Conservation (phyloP, 305 asterid species). For the Andrographis paniculata region DNA sequence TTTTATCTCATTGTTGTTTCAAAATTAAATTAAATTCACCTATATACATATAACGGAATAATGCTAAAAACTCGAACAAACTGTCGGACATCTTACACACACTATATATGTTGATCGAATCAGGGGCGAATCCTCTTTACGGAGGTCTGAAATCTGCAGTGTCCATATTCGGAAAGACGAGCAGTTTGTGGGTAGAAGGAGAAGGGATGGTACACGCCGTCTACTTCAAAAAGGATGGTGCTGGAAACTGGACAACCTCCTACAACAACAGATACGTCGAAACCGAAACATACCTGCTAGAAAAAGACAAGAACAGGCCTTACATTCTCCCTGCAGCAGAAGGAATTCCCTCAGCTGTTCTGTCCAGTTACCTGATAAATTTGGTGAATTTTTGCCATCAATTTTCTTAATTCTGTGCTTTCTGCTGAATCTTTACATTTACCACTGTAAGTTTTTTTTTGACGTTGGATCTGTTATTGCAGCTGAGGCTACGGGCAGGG, state of each 20-base stretch:
- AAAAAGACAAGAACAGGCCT: constrained; percentile 21
- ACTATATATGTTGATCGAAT: background rate
- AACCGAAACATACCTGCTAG: constrained; percentile 18
- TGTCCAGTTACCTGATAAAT: constrained; percentile 19
- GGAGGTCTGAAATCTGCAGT: constrained; percentile 22
- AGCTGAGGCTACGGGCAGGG: constrained; percentile 38
- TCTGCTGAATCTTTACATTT: background rate
- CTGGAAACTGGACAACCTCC: constrained; percentile 14
- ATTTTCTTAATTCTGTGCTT: too few species aligned
- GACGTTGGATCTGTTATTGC: constrained; percentile 12
- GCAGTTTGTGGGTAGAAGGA: constrained; percentile 30
- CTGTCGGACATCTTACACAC: too few species aligned
- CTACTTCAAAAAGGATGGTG: constrained; percentile 15
- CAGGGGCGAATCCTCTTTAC: constrained; percentile 28
- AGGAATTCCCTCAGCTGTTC: constrained; percentile 23
- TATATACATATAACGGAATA: too few species aligned
- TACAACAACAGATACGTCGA: constrained; percentile 23
- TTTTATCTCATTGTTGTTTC: too few species aligned
- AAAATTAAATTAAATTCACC: too few species aligned
- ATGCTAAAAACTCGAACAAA: too few species aligned
- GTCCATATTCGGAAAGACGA: constrained; percentile 29
- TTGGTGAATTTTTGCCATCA: too few species aligned
- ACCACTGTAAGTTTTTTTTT: too few species aligned
- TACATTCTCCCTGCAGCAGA: constrained; percentile 26
- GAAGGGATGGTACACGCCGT: constrained; percentile 39